Evolutionary conservation across 129 eudicot species (phyloP).

Genomic region (Glebionis coronaria): DNA sequence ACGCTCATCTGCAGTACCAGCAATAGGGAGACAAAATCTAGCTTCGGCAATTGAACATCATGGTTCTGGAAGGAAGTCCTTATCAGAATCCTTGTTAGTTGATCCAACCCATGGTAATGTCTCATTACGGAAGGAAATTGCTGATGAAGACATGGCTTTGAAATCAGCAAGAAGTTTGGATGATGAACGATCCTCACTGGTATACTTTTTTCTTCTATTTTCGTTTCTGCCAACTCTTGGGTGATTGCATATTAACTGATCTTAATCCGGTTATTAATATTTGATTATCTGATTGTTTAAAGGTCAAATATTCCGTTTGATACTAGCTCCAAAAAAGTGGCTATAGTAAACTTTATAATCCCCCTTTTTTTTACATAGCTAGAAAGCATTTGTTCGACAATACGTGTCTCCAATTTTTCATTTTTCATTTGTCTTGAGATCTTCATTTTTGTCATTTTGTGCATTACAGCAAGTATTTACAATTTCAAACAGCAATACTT

Average conservation of each 20-base stretch:
- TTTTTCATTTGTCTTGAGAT: background rate
- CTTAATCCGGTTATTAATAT: background rate
- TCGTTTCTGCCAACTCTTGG: background rate
- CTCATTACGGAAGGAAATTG: constrained; percentile 71
- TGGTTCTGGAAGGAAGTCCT: constrained; percentile 88
- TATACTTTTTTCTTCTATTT: background rate
- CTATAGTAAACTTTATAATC: constrained; percentile 1
- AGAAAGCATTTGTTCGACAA: too few relatives aligned
- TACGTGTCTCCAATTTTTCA: too few relatives aligned
- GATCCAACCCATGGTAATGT: constrained; percentile 70
- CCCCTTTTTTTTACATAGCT: background rate
- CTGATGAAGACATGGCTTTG: constrained; percentile 52
- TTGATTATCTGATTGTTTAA: background rate
- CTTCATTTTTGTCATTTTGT: background rate
- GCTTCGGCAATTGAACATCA: constrained; percentile 82
- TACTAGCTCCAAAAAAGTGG: constrained; percentile 4
- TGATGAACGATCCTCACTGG: constrained; percentile 59
- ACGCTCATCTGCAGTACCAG: constrained; percentile 36
- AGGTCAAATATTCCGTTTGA: constrained; percentile 6
- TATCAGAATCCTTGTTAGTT: constrained; percentile 72
- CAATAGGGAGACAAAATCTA: constrained; percentile 65
- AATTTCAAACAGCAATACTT: background rate
- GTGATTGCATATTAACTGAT: background rate
- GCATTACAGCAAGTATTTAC: background rate
- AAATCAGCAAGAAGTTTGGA: constrained; percentile 47